A percentile compares a stretch with the other conserved stretches of the same genome.
Evolutionary conservation across 192 early-diverging fungal genomes (phyloP).

Genomic region (Entophlyctis helioformis): DNA sequence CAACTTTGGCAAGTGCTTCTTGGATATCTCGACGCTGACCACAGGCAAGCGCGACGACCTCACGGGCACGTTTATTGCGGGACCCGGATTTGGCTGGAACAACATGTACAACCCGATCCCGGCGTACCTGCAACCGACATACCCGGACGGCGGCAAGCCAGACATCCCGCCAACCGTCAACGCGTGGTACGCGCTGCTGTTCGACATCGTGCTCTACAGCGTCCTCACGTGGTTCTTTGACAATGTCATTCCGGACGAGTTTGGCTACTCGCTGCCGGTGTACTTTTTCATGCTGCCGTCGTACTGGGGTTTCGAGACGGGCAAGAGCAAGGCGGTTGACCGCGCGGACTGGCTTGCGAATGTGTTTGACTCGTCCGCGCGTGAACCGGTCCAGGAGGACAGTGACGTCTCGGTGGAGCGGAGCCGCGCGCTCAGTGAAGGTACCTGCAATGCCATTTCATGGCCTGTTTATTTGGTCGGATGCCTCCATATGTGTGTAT

Average conservation of each 20-base stretch:
- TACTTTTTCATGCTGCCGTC: conserved; percentile 53
- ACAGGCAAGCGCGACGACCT: conserved; percentile 32
- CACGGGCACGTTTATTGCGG: conserved; percentile 51
- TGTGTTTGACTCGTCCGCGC: neutral
- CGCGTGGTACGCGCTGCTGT: conserved; percentile 49
- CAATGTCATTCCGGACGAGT: conserved; percentile 67
- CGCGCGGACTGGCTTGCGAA: conserved; percentile 26
- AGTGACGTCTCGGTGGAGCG: conserved; percentile 34
- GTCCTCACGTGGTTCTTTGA: conserved; percentile 64
- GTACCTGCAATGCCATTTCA: too few species aligned
- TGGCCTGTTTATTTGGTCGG: conserved; percentile 31
- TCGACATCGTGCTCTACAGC: conserved; percentile 46
- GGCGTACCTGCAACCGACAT: conserved; percentile 14
- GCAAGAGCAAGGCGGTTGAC: conserved; percentile 2
- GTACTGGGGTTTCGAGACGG: conserved; percentile 49
- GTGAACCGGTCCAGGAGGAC: conserved; percentile 27
- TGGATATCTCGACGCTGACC: conserved; percentile 57
- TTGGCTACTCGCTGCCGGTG: conserved; percentile 37
- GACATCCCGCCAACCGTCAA: conserved; percentile 45
- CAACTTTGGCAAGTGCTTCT: conserved; percentile 44
- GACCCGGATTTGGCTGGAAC: conserved; percentile 46
- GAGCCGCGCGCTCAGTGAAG: conserved; percentile 15
- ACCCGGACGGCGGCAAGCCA: conserved; percentile 35
- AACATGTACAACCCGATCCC: conserved; percentile 7
- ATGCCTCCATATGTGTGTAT: too few species aligned